A percentile compares a stretch with the other conserved stretches of the same genome.
Conservation (phyloP, 202 grass and related monocot species). For the Alloteropsis angusta region DNA sequence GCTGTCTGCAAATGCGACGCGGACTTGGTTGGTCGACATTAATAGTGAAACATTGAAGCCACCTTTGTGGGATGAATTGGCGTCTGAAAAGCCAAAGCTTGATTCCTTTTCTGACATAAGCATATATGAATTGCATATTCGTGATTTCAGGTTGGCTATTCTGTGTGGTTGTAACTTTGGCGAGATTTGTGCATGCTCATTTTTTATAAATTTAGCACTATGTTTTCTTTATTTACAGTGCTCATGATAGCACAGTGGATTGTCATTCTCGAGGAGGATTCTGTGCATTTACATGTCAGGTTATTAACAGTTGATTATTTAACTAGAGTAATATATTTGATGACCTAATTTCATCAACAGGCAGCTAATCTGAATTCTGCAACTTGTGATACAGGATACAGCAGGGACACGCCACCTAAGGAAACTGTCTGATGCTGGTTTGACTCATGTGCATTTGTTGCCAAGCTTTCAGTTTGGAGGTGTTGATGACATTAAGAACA, state of each 20-base stretch:
- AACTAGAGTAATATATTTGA: background rate
- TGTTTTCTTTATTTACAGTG: constrained; percentile 36
- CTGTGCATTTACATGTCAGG: constrained; percentile 73
- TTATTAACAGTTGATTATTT: constrained; percentile 25
- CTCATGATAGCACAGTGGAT: constrained; percentile 51
- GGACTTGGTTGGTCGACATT: constrained; percentile 78
- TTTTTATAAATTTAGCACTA: background rate
- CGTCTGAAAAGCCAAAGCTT: constrained; percentile 62
- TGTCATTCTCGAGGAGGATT: constrained; percentile 51
- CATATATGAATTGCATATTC: constrained; percentile 91
- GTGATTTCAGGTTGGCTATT: constrained; percentile 75
- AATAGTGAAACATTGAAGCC: constrained; percentile 61
- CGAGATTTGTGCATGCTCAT: background rate
- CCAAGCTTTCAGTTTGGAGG: constrained; percentile 85
- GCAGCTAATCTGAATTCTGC: constrained; percentile 14
- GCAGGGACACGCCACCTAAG: constrained; percentile 49
- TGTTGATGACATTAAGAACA: constrained; percentile 70
- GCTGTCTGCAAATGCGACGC: constrained; percentile 61
- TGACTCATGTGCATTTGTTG: constrained; percentile 88
- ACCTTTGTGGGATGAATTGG: constrained; percentile 60
- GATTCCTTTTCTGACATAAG: constrained; percentile 87
- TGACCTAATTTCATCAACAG: background rate
- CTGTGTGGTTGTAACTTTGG: background rate
- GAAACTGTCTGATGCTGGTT: constrained; percentile 67
- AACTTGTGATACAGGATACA: constrained; percentile 57